A percentile compares a stretch with the other conserved stretches of the same genome.
Evolutionary conservation across 192 early-diverging fungal species (phyloP).

Genomic region (Rhizophagus sp.): DNA sequence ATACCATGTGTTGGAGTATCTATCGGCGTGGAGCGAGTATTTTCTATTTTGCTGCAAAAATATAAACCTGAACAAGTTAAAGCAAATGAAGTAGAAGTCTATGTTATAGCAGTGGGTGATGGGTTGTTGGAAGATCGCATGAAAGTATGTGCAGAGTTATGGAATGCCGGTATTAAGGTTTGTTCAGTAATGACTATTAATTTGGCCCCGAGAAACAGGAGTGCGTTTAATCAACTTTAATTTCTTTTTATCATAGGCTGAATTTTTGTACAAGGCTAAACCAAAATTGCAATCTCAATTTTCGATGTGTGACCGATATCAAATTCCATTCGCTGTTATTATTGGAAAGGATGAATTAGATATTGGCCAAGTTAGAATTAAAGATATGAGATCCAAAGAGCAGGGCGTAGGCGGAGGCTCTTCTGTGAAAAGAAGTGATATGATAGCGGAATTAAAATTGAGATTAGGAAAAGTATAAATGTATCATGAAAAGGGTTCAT

Average conservation of each 20-base stretch:
- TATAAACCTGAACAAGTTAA: slow-evolving; percentile 62
- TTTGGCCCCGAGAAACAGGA: not conserved
- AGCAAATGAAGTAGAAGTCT: slow-evolving; percentile 79
- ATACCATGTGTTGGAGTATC: slow-evolving; percentile 96
- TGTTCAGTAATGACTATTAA: not conserved
- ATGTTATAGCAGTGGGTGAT: slow-evolving; percentile 77
- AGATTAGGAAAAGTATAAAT: slow-evolving; percentile 42
- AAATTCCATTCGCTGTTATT: slow-evolving; percentile 90
- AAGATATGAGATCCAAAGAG: slow-evolving; percentile 75
- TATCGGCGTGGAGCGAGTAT: slow-evolving; percentile 96
- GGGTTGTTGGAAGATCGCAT: slow-evolving; percentile 89
- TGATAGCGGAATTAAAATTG: slow-evolving; percentile 64
- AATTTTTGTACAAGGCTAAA: slow-evolving; percentile 93
- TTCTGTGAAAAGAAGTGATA: slow-evolving; percentile 54
- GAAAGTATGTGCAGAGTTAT: slow-evolving; percentile 82
- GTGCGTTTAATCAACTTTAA: too few relatives aligned
- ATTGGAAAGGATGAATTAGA: slow-evolving; percentile 82
- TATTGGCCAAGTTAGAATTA: slow-evolving; percentile 81
- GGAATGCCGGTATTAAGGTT: slow-evolving; percentile 85
- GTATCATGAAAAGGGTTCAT: too few relatives aligned
- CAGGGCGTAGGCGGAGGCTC: slow-evolving; percentile 58
- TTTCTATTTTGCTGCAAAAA: slow-evolving; percentile 78
- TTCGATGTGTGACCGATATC: slow-evolving; percentile 76
- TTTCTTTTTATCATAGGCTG: slow-evolving; percentile 48
- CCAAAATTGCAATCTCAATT: slow-evolving; percentile 80